Percentiles rank a stretch among this genome's conserved stretches.
phyloP scores from a whole-genome alignment of 345 rosid species.

The Boechera divaricarpa region DNA sequence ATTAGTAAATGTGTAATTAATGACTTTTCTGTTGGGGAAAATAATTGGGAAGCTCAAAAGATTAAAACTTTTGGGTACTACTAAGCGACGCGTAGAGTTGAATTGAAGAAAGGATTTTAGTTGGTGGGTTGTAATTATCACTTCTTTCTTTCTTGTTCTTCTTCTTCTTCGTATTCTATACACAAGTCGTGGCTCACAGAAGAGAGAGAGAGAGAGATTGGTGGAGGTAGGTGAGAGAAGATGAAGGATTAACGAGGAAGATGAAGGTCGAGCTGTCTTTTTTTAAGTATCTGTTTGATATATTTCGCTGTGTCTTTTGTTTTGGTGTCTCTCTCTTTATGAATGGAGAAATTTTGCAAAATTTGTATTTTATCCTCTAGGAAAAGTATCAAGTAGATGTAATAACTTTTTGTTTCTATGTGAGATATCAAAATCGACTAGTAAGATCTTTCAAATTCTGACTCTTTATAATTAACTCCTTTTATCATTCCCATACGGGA shows the following conservation, averaged over 20 bases:
- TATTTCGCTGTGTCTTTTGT: too few relatives aligned
- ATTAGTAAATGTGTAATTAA: slow-evolving; percentile 31
- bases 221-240: slow-evolving; percentile 44
- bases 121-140: slow-evolving; percentile 69
- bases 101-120: slow-evolving; percentile 69
- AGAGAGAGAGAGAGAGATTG: slow-evolving; percentile 28
- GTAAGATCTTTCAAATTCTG: background rate
- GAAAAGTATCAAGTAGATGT: background rate
- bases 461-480: background rate
- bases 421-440: background rate
- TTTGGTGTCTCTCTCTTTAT: background rate
- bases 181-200: slow-evolving; percentile 26
- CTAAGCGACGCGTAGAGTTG: slow-evolving; percentile 63
- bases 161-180: slow-evolving; percentile 15
- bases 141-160: slow-evolving; percentile 10
- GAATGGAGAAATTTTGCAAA: background rate
- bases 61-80: slow-evolving; percentile 35
- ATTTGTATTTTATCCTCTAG: background rate
- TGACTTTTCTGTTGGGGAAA: slow-evolving; percentile 39
- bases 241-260: slow-evolving; percentile 40
- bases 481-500: background rate
- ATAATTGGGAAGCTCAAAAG: slow-evolving; percentile 36
- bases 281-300: background rate
- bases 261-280: slow-evolving; percentile 40
- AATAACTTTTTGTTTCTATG: slow-evolving; percentile 23